Conservation (phyloP, 2,329 filamentous ascomycete genomes). For the Ophioceras dolichostomum region DNA sequence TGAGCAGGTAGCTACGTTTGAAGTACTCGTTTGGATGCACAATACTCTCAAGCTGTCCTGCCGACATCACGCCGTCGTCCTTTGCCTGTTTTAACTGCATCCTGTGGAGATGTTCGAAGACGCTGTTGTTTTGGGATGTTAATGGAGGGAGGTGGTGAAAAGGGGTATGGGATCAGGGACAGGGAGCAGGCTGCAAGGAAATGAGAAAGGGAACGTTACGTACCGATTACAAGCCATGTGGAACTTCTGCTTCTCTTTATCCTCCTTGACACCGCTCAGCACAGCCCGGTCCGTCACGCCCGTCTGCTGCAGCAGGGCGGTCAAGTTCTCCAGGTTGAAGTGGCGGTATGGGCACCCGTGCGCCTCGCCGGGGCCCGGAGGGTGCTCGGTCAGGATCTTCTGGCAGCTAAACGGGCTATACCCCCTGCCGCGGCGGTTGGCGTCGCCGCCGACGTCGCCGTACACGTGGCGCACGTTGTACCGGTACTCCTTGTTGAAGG, state of each 20-base stretch:
- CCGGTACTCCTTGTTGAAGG: constrained; percentile 93
- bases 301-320: constrained; percentile 59
- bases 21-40: constrained; percentile 98
- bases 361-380: constrained; percentile 73
- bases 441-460: constrained; percentile 88
- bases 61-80: constrained; percentile 58
- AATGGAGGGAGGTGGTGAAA: constrained; percentile 5
- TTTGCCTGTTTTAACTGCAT: constrained; percentile 64
- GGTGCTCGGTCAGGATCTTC: constrained; percentile 83
- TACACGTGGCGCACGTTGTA: constrained; percentile 96
- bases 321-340: constrained; percentile 79
- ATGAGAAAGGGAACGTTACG: constrained; percentile 12
- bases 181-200: background rate
- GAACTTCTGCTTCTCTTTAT: constrained; percentile 77
- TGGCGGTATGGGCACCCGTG: constrained; percentile 97
- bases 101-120: constrained; percentile 83
- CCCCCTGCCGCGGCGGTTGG: constrained; percentile 72
- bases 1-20: constrained; percentile 83
- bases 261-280: constrained; percentile 71
- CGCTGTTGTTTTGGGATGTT: constrained; percentile 30
- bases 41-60: constrained; percentile 81
- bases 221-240: constrained; percentile 92
- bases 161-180: background rate
- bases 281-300: constrained; percentile 71
- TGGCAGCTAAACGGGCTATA: constrained; percentile 92